Evolutionary conservation across 108 stramenopile genomes (phyloP).

Genomic region (Cafeteria roenbergensis): DNA sequence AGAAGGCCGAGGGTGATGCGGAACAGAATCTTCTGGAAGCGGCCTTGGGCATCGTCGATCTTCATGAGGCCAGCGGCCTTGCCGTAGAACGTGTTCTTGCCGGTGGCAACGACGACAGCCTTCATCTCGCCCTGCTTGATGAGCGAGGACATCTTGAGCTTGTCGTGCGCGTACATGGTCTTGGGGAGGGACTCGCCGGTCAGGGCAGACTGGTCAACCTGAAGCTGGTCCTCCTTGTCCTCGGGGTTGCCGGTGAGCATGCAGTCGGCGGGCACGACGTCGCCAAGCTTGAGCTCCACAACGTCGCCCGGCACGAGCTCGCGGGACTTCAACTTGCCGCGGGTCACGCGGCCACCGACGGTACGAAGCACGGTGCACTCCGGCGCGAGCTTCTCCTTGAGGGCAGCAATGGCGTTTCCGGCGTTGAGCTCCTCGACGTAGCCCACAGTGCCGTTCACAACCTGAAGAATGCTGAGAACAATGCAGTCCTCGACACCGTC

Average conservation of each 20-base stretch:
- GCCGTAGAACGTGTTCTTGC: slow-evolving; percentile 59
- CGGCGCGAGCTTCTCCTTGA: slow-evolving; percentile 55
- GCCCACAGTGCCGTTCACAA: slow-evolving; percentile 45
- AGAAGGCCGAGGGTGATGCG: slow-evolving; percentile 49
- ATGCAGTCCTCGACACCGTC: slow-evolving; percentile 38
- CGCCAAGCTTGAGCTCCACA: slow-evolving; percentile 19
- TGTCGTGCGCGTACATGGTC: slow-evolving; percentile 34
- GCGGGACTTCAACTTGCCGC: slow-evolving; percentile 24
- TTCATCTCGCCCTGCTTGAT: slow-evolving; percentile 13
- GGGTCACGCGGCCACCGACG: slow-evolving; percentile 32
- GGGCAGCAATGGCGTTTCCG: slow-evolving; percentile 56
- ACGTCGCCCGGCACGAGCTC: slow-evolving; percentile 49
- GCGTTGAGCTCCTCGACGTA: slow-evolving; percentile 46
- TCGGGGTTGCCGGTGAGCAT: slow-evolving; percentile 3
- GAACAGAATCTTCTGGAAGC: slow-evolving; percentile 53
- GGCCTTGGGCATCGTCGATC: slow-evolving; percentile 32
- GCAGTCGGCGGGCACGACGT: slow-evolving; percentile 52
- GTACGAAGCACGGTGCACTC: slow-evolving; percentile 49
- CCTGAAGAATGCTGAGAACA: slow-evolving; percentile 41
- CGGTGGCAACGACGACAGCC: slow-evolving; percentile 41
- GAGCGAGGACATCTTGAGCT: slow-evolving; percentile 1
- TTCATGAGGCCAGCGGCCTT: slow-evolving; percentile 51
- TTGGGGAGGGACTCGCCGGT: slow-evolving; percentile 71
- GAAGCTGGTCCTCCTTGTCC: slow-evolving; percentile 19
- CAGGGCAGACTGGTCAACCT: slow-evolving; percentile 60